phyloP scores from a whole-genome alignment of 345 rosid species.

The Sisymbrium altissimum region DNA sequence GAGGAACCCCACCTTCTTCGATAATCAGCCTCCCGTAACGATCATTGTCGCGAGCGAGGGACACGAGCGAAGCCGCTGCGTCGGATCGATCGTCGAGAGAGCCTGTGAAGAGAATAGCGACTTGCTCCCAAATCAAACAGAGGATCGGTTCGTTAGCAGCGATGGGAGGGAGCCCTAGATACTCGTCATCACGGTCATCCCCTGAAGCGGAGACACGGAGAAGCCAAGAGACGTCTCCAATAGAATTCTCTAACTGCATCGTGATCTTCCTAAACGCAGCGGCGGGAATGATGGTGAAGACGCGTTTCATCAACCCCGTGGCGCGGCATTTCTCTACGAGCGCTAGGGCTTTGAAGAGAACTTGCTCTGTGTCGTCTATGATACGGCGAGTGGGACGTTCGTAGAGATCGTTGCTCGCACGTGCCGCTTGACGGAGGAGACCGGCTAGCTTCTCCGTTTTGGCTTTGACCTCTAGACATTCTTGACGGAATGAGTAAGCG shows the following conservation, averaged over 20 bases:
- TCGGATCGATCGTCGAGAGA: constrained; percentile 60
- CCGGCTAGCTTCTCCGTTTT: constrained; percentile 69
- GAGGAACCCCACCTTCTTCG: constrained; percentile 87
- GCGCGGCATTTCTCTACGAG: constrained; percentile 67
- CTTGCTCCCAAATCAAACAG: constrained; percentile 85
- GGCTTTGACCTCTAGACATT: constrained; percentile 62
- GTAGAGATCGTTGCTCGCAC: constrained; percentile 68
- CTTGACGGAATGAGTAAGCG: constrained; percentile 70
- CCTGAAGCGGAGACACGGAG: constrained; percentile 61
- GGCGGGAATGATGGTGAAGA: constrained; percentile 79
- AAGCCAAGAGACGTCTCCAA: constrained; percentile 82
- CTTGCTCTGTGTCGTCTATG: constrained; percentile 70
- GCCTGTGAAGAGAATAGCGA: constrained; percentile 67
- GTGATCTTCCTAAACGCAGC: constrained; percentile 65
- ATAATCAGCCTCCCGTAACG: constrained; percentile 70
- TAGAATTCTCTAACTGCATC: constrained; percentile 71
- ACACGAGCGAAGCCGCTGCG: constrained; percentile 74
- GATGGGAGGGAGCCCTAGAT: constrained; percentile 74
- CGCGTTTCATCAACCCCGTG: constrained; percentile 58
- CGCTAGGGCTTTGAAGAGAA: constrained; percentile 59
- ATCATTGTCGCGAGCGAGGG: constrained; percentile 77
- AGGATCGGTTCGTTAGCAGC: constrained; percentile 85
- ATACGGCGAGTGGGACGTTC: constrained; percentile 79
- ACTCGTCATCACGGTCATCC: constrained; percentile 59
- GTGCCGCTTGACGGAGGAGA: constrained; percentile 74